These are phyloP conservation scores for Fusarium hainanense DNA, from an alignment of 2,329 filamentous ascomycete genomes.

Conservation along the genomic window DNA sequence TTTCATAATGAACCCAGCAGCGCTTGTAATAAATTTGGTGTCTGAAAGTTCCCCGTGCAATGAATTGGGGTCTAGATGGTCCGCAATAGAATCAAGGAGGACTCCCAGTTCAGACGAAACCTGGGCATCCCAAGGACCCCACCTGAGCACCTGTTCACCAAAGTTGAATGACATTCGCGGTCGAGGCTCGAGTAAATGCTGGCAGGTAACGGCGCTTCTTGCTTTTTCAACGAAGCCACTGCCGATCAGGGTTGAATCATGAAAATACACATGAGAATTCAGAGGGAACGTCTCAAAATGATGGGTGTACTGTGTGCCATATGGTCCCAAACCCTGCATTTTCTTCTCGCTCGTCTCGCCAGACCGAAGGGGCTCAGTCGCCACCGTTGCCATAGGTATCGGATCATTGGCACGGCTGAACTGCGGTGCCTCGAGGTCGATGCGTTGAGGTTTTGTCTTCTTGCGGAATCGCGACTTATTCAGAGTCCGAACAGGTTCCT, in stretches of 20 bases:
- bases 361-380: conserved; percentile 13
- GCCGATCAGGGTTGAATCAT: conserved; percentile 68
- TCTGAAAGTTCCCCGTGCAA: conserved; percentile 1
- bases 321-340: conserved; percentile 67
- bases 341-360: conserved; percentile 42
- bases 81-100: conserved; percentile 68
- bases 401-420: conserved; percentile 66
- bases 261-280: conserved; percentile 66
- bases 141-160: conserved; percentile 61
- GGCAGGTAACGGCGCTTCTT: conserved; percentile 46
- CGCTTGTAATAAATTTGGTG: conserved; percentile 42
- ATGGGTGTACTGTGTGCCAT: conserved; percentile 69
- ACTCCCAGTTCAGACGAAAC: conserved; percentile 71
- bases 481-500: conserved; percentile 7
- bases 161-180: conserved; percentile 58
- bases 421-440: conserved; percentile 64
- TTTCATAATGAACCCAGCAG: conserved; percentile 59
- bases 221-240: conserved; percentile 60
- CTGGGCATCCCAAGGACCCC: conserved; percentile 67
- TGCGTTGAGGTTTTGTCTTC: conserved; percentile 53
- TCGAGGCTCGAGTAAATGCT: conserved; percentile 47
- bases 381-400: conserved; percentile 44
- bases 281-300: conserved; percentile 73
- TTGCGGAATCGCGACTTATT: conserved; percentile 57
- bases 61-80: conserved; percentile 52